phyloP scores from a whole-genome alignment of 768 basidiomycete species.

The Kwoniella botswanensis region DNA sequence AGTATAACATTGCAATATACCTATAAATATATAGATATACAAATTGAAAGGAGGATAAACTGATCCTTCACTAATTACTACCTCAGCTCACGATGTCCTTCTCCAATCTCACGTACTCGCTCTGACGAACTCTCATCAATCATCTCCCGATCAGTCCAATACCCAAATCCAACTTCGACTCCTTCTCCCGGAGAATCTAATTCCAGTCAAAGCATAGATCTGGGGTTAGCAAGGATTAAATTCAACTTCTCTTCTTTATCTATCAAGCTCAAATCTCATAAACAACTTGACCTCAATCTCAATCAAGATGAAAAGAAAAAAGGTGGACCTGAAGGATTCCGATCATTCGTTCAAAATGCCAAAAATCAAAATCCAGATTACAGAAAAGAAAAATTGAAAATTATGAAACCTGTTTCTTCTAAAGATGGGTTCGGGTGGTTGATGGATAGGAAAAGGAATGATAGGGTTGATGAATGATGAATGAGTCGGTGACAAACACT shows the following conservation, averaged over 20 bases:
- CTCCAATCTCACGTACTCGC: conserved; percentile 1
- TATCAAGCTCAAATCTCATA: background rate
- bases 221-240: background rate
- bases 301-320: background rate
- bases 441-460: conserved; percentile 4
- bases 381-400: background rate
- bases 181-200: background rate
- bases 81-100: conserved; percentile 3
- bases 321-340: background rate
- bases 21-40: background rate
- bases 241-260: background rate
- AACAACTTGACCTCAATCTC: background rate
- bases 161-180: conserved; percentile 1
- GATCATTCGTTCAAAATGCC: background rate
- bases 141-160: conserved; percentile 3
- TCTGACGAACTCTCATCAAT: background rate
- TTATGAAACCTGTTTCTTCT: background rate
- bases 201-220: too few species aligned
- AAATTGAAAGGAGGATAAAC: background rate
- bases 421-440: background rate
- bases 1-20: background rate
- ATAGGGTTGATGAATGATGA: background rate
- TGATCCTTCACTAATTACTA: background rate
- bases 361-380: conserved; percentile 4
- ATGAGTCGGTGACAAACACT: too few species aligned